A percentile compares a stretch with the other conserved stretches of the same genome.
phyloP scores from a whole-genome alignment of 2,329 filamentous ascomycete genomes.

The Beauveria scarabaeidicola region DNA sequence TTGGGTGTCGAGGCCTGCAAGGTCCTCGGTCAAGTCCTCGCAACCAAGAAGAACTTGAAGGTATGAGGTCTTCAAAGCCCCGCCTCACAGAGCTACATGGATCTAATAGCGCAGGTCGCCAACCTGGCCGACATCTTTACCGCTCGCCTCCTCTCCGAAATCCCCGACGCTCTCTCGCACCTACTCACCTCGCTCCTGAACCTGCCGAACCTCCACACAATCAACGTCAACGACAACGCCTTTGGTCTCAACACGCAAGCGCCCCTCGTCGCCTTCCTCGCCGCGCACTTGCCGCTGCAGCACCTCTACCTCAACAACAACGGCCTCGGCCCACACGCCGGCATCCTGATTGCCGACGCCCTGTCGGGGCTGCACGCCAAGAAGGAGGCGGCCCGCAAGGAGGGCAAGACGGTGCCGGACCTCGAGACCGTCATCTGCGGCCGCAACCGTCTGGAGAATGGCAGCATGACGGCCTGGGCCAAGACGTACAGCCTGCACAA shows the following conservation, averaged over 20 bases:
- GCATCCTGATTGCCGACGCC: constrained; percentile 80
- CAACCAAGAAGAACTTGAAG: constrained; percentile 74
- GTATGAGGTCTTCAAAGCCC: constrained; percentile 33
- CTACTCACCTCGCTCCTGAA: constrained; percentile 82
- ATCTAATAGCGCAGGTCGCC: constrained; percentile 46
- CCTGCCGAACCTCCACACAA: constrained; percentile 75
- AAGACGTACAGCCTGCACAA: constrained; percentile 75
- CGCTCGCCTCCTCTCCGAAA: constrained; percentile 83
- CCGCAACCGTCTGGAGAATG: constrained; percentile 90
- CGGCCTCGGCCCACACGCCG: constrained; percentile 84
- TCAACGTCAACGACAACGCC: constrained; percentile 96
- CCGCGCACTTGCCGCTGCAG: constrained; percentile 78
- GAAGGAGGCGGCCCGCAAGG: constrained; percentile 69
- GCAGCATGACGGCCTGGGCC: constrained; percentile 93
- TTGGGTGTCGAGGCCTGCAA: constrained; percentile 83
- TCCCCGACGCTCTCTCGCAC: constrained; percentile 77
- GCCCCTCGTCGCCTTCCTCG: constrained; percentile 85
- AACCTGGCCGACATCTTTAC: constrained; percentile 98
- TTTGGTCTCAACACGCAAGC: constrained; percentile 94
- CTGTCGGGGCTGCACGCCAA: constrained; percentile 73
- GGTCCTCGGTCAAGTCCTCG: constrained; percentile 72
- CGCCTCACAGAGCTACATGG: not conserved
- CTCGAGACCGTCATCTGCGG: constrained; percentile 97
- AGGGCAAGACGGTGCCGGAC: constrained; percentile 64
- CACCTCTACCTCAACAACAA: constrained; percentile 98